These are phyloP conservation scores for Beauveria bassiana DNA, from an alignment of 2,329 filamentous ascomycete genomes.

Conservation along the genomic window DNA sequence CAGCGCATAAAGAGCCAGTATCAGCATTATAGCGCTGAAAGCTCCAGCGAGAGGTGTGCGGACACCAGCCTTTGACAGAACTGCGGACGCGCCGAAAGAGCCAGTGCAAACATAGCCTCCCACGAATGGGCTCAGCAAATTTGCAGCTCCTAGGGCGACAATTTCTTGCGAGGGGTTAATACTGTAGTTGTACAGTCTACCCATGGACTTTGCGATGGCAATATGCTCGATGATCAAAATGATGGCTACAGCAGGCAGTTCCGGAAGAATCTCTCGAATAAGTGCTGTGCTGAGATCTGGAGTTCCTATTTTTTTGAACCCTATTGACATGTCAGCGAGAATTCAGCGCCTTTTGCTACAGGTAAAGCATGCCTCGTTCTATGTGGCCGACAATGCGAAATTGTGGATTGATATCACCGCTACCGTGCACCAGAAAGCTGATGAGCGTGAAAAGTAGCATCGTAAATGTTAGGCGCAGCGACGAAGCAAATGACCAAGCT, in stretches of 20 bases:
- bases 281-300: constrained; percentile 49
- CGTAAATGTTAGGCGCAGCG: constrained; percentile 66
- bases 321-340: constrained; percentile 23
- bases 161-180: constrained; percentile 74
- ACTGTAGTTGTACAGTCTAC: constrained; percentile 69
- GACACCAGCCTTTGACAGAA: constrained; percentile 78
- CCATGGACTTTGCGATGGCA: constrained; percentile 76
- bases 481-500: constrained; percentile 66
- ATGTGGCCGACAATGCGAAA: constrained; percentile 61
- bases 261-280: constrained; percentile 47
- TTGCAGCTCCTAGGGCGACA: constrained; percentile 68
- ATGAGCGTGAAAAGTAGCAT: constrained; percentile 70
- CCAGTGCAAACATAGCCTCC: constrained; percentile 43
- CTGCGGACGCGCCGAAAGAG: constrained; percentile 61
- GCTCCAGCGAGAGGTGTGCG: constrained; percentile 71
- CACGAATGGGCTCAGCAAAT: constrained; percentile 67
- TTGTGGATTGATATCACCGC: constrained; percentile 32
- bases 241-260: constrained; percentile 66
- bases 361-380: constrained; percentile 42
- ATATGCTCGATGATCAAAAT: constrained; percentile 78
- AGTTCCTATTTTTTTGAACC: constrained; percentile 56
- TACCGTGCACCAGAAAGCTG: constrained; percentile 58
- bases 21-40: constrained; percentile 67
- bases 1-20: constrained; percentile 70
- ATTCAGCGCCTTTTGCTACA: not conserved